Evolutionary conservation across 2,329 filamentous ascomycete genomes (phyloP), one percentile per base, ranked within the genome.

Genomic region (Fusarium zealandicum): DNA sequence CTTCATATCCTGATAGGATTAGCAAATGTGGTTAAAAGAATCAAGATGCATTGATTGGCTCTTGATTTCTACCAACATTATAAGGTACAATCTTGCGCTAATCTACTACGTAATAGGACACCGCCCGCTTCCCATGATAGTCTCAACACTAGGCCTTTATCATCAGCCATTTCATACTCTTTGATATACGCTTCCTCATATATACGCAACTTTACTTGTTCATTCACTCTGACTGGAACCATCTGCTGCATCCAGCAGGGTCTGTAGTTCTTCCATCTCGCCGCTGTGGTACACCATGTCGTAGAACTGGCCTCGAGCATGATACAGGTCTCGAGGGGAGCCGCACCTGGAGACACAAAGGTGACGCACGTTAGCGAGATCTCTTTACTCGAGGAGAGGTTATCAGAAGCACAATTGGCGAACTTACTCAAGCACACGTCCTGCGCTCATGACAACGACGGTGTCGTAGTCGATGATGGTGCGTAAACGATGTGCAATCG

Each of bases 401-500:
- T 25, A 25, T 25, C 8, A 8, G 22, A 25, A 25, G 22, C 25
- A 22, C 13, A 7, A 40, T 18, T 32, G 11, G 11, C 10, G 8
- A 17, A 67, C 75, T 69, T 74, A 80, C 78, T 86, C 82, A 9
- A 82, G 61, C 6, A 86, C 80, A 25, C 72, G 72, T 1, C 83
- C 83, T 0, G 75, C 77, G 7, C 76, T 77, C 79, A 86, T 80
- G 13, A 86, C 82, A 3, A 86, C 76, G 1, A 87, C 77, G 25
- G 75, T 75, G 63, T 87, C 82, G 57, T 84, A 85, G 67, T 86
- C 82, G 51, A 84, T 79, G 45, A 87, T 84, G 0, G 83, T 86
- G 35, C 79, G 73, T 40, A 86, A 69, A 5, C 82, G 77, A 68
- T 86, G 83, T 6, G 82, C 82, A 57, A 86, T 83, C 3, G 82